Evolutionary conservation across 2,329 filamentous ascomycete genomes (phyloP).

Genomic region (Diaporthe vexans): DNA sequence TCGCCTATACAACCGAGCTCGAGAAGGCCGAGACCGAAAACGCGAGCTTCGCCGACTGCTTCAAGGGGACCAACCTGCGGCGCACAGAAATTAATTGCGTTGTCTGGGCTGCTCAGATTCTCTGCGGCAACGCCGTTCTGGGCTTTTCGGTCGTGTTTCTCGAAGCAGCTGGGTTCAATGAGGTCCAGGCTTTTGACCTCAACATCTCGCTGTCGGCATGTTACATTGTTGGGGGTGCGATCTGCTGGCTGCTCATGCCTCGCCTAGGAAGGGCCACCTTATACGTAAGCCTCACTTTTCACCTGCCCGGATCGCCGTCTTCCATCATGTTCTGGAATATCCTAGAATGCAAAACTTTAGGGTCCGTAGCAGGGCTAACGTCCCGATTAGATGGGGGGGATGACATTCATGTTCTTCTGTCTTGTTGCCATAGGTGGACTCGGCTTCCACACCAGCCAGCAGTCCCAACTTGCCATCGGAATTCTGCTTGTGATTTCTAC

Average conservation of each 20-base stretch:
- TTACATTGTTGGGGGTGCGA: constrained; percentile 55
- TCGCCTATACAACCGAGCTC: constrained; percentile 45
- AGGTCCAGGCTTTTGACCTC: constrained; percentile 55
- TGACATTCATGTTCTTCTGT: constrained; percentile 55
- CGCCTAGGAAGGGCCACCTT: constrained; percentile 56
- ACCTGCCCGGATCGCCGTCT: too few relatives aligned
- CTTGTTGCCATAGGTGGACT: constrained; percentile 53
- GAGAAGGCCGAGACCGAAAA: constrained; percentile 45
- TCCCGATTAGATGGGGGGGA: constrained; percentile 52
- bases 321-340: too few relatives aligned
- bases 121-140: constrained; percentile 54
- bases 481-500: constrained; percentile 51
- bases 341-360: too few relatives aligned
- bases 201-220: constrained; percentile 57
- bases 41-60: constrained; percentile 45
- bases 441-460: constrained; percentile 45
- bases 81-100: constrained; percentile 52
- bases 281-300: too few relatives aligned
- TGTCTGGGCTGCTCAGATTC: constrained; percentile 55
- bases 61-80: constrained; percentile 46
- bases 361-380: too few relatives aligned
- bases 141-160: constrained; percentile 56
- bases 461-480: constrained; percentile 51
- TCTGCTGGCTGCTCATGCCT: constrained; percentile 57
- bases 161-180: constrained; percentile 54